Base-by-base conservation (phyloP, 257 asterid genomes). In the Marsdenia floribunda region DNA sequence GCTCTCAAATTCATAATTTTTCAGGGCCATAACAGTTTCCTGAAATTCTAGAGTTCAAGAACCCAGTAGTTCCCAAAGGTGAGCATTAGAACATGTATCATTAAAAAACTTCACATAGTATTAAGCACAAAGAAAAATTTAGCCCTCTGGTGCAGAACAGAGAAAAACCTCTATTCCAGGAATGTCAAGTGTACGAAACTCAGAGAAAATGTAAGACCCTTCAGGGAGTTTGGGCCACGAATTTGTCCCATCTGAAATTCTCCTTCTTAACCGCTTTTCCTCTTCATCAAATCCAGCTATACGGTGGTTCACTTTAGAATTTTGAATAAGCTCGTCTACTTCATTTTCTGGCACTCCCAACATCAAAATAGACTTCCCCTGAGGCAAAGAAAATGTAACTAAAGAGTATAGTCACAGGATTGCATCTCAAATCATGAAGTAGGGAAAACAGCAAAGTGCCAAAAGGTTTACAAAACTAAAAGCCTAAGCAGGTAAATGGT, bases 231-330 rank as follows among this genome's bases (percentile, higher is more conserved):
- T 87, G 26, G 37, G 72, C 50, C 74, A 67, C 18, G 87, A 70
- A 63, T 88, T 76, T 58, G 73, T 66, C 65, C 86, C 79, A 53
- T 81, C 70, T 1, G 58, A 40, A 80, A 57, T 84, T 79, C 96
- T 86, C 76, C 81, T 90, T 87, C 87, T 85, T 82, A 77, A 55
- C 79, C 98, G 90, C 80, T 75, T 85, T 73, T 89, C 97, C 82
- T 93, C 98, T 83, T 93, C 96, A 75, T 88, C 96, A 83, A 93
- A 93, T 50, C 97, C 99, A 79, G 94, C 91, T 78, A 92, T 90
- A 67, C 97, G 88, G 77, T 81, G 82, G 83, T 94, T 92, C 49
- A 38, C 77, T 83, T 89, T 87, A 19, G 83, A 90, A 80, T 77
- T 90, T 80, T 82, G 80, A 60, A 86, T 68, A 77, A 92, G 85